Evolutionary conservation across 352 stramenopile genomes (phyloP).

Genomic region (Phytophthora lateralis): DNA sequence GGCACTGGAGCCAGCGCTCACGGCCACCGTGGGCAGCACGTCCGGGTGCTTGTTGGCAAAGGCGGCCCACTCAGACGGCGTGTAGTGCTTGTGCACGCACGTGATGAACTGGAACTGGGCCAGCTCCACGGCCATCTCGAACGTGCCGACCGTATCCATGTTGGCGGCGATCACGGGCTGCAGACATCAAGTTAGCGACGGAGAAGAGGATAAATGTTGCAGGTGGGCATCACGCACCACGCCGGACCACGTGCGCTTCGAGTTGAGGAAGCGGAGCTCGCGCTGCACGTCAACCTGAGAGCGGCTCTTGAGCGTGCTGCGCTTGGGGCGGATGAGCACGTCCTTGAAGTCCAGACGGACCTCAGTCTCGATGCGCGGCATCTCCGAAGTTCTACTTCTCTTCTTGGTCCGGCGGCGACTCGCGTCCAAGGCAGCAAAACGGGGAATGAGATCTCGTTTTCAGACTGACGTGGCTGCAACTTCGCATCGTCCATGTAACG

Average conservation of each 20-base stretch:
- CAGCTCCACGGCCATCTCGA: constrained; percentile 87
- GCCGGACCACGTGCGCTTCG: constrained; percentile 72
- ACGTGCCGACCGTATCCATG: constrained; percentile 93
- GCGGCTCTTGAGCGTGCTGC: constrained; percentile 89
- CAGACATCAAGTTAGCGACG: not conserved
- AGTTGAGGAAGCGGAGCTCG: constrained; percentile 80
- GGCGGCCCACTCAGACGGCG: constrained; percentile 60
- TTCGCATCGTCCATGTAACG: no score
- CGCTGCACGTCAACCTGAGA: constrained; percentile 80
- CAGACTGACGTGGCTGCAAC: constrained; percentile 13
- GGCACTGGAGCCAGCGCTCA: constrained; percentile 75
- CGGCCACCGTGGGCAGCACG: constrained; percentile 73
- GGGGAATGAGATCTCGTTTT: constrained; percentile 26
- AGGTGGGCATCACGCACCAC: constrained; percentile 45
- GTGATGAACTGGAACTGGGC: constrained; percentile 86
- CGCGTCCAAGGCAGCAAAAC: constrained; percentile 41
- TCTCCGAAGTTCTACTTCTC: constrained; percentile 31
- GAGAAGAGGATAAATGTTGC: not conserved
- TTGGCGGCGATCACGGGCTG: constrained; percentile 91
- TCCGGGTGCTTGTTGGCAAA: constrained; percentile 63
- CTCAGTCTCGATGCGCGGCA: constrained; percentile 91
- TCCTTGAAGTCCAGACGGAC: constrained; percentile 94
- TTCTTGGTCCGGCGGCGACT: constrained; percentile 22
- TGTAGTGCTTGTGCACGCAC: constrained; percentile 93
- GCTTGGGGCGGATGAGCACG: constrained; percentile 94